Percentiles rank a stretch among this genome's conserved stretches.
These are phyloP conservation scores for Boletus pseudo-olivaceus DNA, from an alignment of 768 basidiomycete species.

Conservation along the genomic window DNA sequence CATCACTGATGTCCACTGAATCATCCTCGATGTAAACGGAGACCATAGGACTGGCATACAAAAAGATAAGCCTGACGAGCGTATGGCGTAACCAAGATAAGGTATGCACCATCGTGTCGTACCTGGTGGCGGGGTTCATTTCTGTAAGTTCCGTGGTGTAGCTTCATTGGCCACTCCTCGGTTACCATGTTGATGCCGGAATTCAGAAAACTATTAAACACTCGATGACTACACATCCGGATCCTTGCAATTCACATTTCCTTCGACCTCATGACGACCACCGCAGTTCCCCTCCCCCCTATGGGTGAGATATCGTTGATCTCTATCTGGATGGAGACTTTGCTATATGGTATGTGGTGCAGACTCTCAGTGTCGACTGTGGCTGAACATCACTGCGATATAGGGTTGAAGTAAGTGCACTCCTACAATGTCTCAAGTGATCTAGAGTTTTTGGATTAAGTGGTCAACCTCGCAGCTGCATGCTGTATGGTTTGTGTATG, in stretches of 20 bases:
- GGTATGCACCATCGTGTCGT: not conserved
- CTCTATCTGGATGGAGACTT: slow-evolving; percentile 15
- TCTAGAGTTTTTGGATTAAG: not conserved
- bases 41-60: not conserved
- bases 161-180: not conserved
- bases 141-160: not conserved
- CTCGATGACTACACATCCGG: not conserved
- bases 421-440: not conserved
- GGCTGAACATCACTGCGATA: not conserved
- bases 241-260: not conserved
- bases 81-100: not conserved
- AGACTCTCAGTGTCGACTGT: not conserved
- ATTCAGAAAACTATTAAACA: slow-evolving; percentile 1
- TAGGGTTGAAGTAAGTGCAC: slow-evolving; percentile 13
- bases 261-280: slow-evolving; percentile 4
- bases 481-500: slow-evolving; percentile 15
- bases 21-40: not conserved
- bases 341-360: slow-evolving; percentile 15
- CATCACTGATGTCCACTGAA: not conserved
- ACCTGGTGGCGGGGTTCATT: slow-evolving; percentile 2
- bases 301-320: slow-evolving; percentile 14
- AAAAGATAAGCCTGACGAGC: not conserved
- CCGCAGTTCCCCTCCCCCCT: not conserved
- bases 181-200: not conserved
- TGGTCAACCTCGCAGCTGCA: slow-evolving; percentile 2